phyloP scores from a whole-genome alignment of 306 rosid species.

The Cicer chorassanicum region DNA sequence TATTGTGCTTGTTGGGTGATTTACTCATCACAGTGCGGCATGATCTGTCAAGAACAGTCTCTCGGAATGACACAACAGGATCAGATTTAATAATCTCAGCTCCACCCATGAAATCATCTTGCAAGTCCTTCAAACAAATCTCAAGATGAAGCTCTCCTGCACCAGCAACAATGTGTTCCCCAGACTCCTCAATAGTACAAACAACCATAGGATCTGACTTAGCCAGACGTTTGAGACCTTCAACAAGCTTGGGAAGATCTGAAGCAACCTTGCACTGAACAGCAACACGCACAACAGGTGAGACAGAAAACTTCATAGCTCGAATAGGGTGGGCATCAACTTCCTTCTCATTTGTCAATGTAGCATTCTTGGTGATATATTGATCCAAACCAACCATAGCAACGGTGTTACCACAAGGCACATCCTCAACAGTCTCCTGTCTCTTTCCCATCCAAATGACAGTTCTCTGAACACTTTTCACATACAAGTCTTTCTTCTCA shows the following conservation, averaged over 20 bases:
- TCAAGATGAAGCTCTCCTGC: slow-evolving; percentile 98
- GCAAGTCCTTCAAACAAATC: slow-evolving; percentile 91
- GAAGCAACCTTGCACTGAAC: slow-evolving; percentile 97
- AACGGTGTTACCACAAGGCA: slow-evolving; percentile 93
- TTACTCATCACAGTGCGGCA: slow-evolving; percentile 91
- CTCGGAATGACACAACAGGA: slow-evolving; percentile 93
- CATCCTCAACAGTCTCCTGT: slow-evolving; percentile 94
- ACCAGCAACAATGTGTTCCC: slow-evolving; percentile 95
- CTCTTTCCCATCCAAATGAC: slow-evolving; percentile 98
- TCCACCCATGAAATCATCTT: slow-evolving; percentile 94
- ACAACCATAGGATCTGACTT: slow-evolving; percentile 98
- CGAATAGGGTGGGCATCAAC: slow-evolving; percentile 86
- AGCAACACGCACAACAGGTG: slow-evolving; percentile 93
- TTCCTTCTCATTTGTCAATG: slow-evolving; percentile 93
- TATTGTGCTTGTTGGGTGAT: slow-evolving; percentile 93
- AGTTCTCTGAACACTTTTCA: slow-evolving; percentile 88
- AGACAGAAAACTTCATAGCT: slow-evolving; percentile 95
- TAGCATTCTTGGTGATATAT: slow-evolving; percentile 89
- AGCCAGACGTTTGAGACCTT: slow-evolving; percentile 90
- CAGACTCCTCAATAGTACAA: slow-evolving; percentile 87
- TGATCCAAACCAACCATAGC: slow-evolving; percentile 94
- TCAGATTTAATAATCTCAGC: slow-evolving; percentile 86
- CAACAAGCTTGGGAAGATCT: slow-evolving; percentile 96
- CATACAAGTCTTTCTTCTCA: slow-evolving; percentile 83
- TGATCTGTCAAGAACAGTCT: slow-evolving; percentile 85